Conservation (phyloP, 139 green algal species). For the Spirogloea muscicola region DNA sequence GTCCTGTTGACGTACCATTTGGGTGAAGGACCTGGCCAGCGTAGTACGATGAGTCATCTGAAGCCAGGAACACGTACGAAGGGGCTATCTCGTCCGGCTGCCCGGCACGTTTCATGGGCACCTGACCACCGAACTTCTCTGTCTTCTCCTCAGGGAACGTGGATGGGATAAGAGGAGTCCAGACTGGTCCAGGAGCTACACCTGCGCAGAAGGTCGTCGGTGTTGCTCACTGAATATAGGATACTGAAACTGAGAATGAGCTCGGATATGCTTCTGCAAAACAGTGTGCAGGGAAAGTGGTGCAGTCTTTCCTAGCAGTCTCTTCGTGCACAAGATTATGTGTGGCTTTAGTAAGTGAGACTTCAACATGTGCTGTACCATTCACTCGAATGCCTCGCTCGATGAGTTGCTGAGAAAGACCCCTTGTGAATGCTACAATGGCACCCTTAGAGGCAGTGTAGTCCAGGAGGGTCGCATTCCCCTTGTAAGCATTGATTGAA, state of each 20-base stretch:
- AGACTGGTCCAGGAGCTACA: constrained; percentile 70
- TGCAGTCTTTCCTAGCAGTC: no score
- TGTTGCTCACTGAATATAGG: no score
- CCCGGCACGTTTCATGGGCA: constrained; percentile 12
- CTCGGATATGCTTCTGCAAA: no score
- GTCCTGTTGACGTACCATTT: constrained; percentile 52
- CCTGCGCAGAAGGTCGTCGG: constrained; percentile 24
- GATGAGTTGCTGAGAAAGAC: constrained; percentile 53
- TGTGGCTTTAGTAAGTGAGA: no score
- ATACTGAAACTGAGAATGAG: no score
- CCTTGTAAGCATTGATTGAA: constrained; percentile 63
- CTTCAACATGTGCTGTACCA: neutral
- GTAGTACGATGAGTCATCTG: constrained; percentile 31
- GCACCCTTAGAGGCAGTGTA: constrained; percentile 67
- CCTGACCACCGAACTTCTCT: constrained; percentile 24
- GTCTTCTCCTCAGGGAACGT: constrained; percentile 48
- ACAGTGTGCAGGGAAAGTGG: no score
- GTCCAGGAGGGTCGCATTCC: constrained; percentile 8
- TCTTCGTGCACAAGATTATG: no score
- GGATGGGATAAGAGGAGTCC: constrained; percentile 66
- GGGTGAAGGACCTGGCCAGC: constrained; percentile 58
- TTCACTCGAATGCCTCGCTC: constrained; percentile 71
- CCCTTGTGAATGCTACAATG: constrained; percentile 61
- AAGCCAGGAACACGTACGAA: constrained; percentile 65
- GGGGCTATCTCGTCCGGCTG: constrained; percentile 57